Evolutionary conservation across 1,284 basidiomycete species (phyloP).

Genomic region (Apiotrichum porosum): DNA sequence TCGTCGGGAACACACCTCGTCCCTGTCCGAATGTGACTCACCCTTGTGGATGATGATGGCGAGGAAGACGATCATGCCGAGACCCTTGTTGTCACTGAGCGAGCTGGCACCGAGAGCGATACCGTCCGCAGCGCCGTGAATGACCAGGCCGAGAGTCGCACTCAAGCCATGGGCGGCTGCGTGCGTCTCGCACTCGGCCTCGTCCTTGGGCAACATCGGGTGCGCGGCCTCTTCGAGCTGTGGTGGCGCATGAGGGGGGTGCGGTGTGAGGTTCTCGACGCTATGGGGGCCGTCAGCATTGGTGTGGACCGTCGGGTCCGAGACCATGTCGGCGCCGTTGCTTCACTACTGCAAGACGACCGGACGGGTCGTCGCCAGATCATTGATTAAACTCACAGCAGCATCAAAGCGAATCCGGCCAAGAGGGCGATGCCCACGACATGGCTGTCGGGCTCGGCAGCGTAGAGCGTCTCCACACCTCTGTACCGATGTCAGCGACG

Average conservation of each 20-base stretch:
- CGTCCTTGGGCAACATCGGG: constrained; percentile 11
- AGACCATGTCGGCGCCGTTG: too few species aligned
- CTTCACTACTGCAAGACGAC: too few species aligned
- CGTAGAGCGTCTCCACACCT: constrained; percentile 48
- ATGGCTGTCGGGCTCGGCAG: constrained; percentile 47
- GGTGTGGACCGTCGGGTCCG: too few species aligned
- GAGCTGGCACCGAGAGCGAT: constrained; percentile 73
- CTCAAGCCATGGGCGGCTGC: constrained; percentile 52
- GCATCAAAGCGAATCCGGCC: constrained; percentile 78
- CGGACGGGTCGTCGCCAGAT: background rate
- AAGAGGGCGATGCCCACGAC: constrained; percentile 69
- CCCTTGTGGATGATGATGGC: constrained; percentile 88
- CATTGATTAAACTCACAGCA: constrained; percentile 54
- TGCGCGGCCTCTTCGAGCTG: constrained; percentile 3
- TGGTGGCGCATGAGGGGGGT: constrained; percentile 28
- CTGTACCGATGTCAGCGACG: constrained; percentile 18
- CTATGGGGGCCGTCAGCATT: too few species aligned
- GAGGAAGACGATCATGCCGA: constrained; percentile 77
- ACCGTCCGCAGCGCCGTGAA: constrained; percentile 85
- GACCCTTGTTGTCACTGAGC: constrained; percentile 34
- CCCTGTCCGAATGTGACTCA: constrained; percentile 34
- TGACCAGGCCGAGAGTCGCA: constrained; percentile 73
- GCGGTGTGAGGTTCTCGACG: constrained; percentile 43
- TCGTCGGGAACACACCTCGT: background rate
- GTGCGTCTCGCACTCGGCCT: constrained; percentile 5